Percentiles rank a stretch among this genome's conserved stretches.
These are phyloP conservation scores for Hymenoscyphus linearis DNA, from an alignment of 2,329 filamentous ascomycete species.

Conservation along the genomic window DNA sequence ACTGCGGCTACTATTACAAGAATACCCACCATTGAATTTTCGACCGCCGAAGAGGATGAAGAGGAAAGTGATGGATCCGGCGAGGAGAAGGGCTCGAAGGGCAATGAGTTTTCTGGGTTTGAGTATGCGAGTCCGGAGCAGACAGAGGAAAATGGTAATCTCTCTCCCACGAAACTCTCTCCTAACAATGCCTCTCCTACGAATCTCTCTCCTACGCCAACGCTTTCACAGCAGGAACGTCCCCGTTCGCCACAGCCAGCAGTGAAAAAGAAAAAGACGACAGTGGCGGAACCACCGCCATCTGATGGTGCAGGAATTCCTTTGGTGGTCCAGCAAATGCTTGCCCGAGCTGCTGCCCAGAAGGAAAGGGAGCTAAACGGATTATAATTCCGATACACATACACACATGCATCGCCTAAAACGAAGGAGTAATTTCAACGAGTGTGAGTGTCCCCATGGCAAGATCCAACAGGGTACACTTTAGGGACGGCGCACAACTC, in stretches of 20 bases:
- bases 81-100: neutral
- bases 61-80: conserved; percentile 5
- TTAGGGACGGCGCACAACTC: neutral
- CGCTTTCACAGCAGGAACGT: neutral
- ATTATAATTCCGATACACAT: neutral
- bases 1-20: neutral
- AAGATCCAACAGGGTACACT: neutral
- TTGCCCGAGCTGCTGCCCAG: neutral
- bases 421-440: neutral
- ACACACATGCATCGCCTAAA: neutral
- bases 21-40: neutral
- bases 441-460: neutral
- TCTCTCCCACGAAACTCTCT: neutral
- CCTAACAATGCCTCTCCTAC: no score
- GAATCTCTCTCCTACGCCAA: neutral
- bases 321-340: neutral
- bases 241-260: neutral
- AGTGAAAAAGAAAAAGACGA: neutral
- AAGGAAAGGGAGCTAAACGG: neutral
- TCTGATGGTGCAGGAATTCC: neutral
- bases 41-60: neutral
- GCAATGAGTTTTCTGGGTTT: neutral
- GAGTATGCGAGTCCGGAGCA: neutral
- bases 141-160: neutral
- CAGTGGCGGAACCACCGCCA: neutral